Percentiles rank a stretch among this genome's conserved stretches.
Conservation (phyloP, 2,329 filamentous ascomycete species). For the Seiridium unicorne region DNA sequence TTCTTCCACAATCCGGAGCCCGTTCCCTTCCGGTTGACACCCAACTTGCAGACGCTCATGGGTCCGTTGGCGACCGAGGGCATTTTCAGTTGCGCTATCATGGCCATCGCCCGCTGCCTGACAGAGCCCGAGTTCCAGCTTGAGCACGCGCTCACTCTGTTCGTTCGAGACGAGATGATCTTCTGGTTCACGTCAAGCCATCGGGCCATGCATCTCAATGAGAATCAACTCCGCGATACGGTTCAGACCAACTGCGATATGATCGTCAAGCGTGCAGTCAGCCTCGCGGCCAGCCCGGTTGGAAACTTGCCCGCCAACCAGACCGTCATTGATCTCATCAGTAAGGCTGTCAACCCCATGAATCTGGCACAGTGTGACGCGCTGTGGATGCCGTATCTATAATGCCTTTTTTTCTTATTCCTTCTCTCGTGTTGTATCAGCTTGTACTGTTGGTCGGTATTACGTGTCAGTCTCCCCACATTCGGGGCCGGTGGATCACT, state of each 20-base stretch:
- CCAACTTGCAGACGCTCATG: conserved; percentile 94
- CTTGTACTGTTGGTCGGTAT: neutral
- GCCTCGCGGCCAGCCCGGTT: conserved; percentile 73
- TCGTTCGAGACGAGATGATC: conserved; percentile 96
- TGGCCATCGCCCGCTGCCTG: conserved; percentile 93
- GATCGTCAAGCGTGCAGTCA: conserved; percentile 87
- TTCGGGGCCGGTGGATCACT: neutral
- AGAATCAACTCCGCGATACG: conserved; percentile 71
- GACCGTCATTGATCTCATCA: conserved; percentile 91
- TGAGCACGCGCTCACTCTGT: conserved; percentile 91
- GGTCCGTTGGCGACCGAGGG: conserved; percentile 94
- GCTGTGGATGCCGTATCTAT: conserved; percentile 97
- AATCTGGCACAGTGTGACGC: conserved; percentile 86
- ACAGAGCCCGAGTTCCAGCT: conserved; percentile 87
- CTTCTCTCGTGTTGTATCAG: neutral
- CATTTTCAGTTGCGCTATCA: conserved; percentile 90
- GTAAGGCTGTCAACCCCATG: conserved; percentile 88
- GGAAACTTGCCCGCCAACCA: conserved; percentile 91
- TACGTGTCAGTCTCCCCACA: too few species aligned
- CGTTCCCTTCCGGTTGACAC: conserved; percentile 95
- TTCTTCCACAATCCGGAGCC: conserved; percentile 94
- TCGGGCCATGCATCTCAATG: conserved; percentile 56
- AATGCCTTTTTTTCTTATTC: conserved; percentile 19
- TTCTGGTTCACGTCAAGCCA: conserved; percentile 90
- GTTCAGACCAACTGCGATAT: conserved; percentile 86